Evolutionary conservation across 169 alveolate species (phyloP).

Genomic region (Eimeria mitis): DNA sequence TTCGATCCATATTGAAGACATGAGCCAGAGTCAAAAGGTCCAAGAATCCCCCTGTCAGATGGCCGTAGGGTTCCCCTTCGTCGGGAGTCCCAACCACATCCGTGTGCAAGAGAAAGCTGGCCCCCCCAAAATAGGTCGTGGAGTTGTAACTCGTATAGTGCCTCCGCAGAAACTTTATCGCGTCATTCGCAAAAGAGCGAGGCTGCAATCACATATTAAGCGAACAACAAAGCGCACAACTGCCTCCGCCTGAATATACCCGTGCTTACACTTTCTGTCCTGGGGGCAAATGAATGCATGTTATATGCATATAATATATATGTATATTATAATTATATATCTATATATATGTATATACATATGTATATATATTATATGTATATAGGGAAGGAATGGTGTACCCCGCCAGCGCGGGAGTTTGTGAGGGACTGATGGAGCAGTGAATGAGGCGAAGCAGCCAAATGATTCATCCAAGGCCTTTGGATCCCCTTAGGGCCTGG

Average conservation of each 20-base stretch:
- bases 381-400: too few species aligned
- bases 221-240: neutral
- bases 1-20: slow-evolving; percentile 20
- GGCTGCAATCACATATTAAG: neutral
- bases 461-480: neutral
- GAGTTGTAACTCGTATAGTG: slow-evolving; percentile 33
- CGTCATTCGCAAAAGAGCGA: slow-evolving; percentile 31
- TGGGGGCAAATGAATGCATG: too few species aligned
- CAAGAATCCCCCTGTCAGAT: slow-evolving; percentile 42
- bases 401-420: neutral
- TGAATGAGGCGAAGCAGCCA: neutral
- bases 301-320: neutral
- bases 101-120: slow-evolving; percentile 24
- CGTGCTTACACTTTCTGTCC: neutral
- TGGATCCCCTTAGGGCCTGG: neutral
- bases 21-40: slow-evolving; percentile 63
- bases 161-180: neutral
- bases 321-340: too few species aligned
- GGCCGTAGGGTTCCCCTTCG: slow-evolving; percentile 56
- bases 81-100: slow-evolving; percentile 36
- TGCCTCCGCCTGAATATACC: neutral
- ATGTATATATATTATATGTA: too few species aligned
- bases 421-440: neutral
- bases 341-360: neutral
- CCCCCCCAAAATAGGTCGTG: slow-evolving; percentile 39